Percentiles rank a stretch among this genome's conserved stretches.
phyloP scores from a whole-genome alignment of 2,329 filamentous ascomycete species.

The Neonectria coccinea region DNA sequence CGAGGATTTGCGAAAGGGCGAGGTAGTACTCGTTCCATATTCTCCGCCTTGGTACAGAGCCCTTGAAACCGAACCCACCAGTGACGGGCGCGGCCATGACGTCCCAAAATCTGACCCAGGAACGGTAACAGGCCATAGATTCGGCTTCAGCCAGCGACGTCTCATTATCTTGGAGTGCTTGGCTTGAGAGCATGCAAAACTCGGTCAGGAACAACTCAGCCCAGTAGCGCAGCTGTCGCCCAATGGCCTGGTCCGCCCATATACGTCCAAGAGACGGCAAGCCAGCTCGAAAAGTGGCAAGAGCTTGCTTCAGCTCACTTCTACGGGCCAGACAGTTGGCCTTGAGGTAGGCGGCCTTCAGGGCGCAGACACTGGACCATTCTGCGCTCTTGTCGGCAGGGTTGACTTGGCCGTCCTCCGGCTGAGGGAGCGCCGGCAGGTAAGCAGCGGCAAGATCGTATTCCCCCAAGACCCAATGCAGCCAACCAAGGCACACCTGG shows the following conservation, averaged over 20 bases:
- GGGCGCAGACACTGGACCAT: conserved; percentile 85
- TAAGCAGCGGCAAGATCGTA: conserved; percentile 66
- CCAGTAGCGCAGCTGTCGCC: conserved; percentile 80
- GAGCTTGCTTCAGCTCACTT: conserved; percentile 66
- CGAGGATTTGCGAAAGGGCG: conserved; percentile 80
- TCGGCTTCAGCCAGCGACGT: conserved; percentile 64
- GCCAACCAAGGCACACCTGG: conserved; percentile 84
- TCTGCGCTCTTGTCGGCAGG: conserved; percentile 68
- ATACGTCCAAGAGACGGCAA: conserved; percentile 70
- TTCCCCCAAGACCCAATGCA: conserved; percentile 82
- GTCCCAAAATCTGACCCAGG: conserved; percentile 80
- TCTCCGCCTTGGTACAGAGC: conserved; percentile 70
- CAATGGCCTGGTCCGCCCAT: conserved; percentile 63
- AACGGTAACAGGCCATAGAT: conserved; percentile 68
- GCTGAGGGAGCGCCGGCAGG: conserved; percentile 73
- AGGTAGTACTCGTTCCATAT: conserved; percentile 91
- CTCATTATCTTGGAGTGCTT: conserved; percentile 65
- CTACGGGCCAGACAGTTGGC: conserved; percentile 70
- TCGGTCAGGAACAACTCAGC: conserved; percentile 82
- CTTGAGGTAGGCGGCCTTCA: conserved; percentile 83
- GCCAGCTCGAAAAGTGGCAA: conserved; percentile 74
- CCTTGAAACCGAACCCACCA: conserved; percentile 69
- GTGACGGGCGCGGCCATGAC: conserved; percentile 58
- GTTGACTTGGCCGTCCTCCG: conserved; percentile 64
- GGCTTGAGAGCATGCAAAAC: conserved; percentile 76